phyloP scores from a whole-genome alignment of 495 filamentous ascomycete genomes.

The Aspergillus conjunctus region DNA sequence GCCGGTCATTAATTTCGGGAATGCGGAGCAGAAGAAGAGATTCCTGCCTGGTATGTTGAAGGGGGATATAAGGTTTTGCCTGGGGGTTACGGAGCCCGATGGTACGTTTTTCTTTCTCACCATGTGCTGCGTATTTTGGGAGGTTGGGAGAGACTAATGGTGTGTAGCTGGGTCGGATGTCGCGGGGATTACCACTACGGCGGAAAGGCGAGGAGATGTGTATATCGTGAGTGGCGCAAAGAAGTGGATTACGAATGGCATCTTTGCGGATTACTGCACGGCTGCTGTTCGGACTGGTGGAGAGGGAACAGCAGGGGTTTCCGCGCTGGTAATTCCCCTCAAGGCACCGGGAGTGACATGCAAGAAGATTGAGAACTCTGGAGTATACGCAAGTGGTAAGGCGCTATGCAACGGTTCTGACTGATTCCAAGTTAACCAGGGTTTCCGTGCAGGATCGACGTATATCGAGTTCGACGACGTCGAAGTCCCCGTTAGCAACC shows the following conservation, averaged over 20 bases:
- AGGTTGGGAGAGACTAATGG: neutral
- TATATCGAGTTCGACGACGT: slow-evolving; percentile 46
- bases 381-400: slow-evolving; percentile 39
- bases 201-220: slow-evolving; percentile 38
- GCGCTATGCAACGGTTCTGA: slow-evolving; percentile 37
- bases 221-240: slow-evolving; percentile 55
- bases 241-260: slow-evolving; percentile 56
- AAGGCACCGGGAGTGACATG: slow-evolving; percentile 46
- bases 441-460: slow-evolving; percentile 29
- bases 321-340: slow-evolving; percentile 48
- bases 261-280: slow-evolving; percentile 49
- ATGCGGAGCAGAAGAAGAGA: slow-evolving; percentile 42
- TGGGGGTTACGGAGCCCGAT: slow-evolving; percentile 54
- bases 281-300: slow-evolving; percentile 54
- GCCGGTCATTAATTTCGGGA: slow-evolving; percentile 50
- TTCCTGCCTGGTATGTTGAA: slow-evolving; percentile 47
- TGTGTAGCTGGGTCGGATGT: slow-evolving; percentile 46
- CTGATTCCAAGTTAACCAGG: neutral
- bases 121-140: neutral
- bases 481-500: slow-evolving; percentile 34
- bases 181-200: slow-evolving; percentile 50
- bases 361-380: slow-evolving; percentile 77
- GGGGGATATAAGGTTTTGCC: slow-evolving; percentile 45
- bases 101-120: slow-evolving; percentile 19
- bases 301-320: slow-evolving; percentile 41